phyloP scores from a whole-genome alignment of 345 rosid species.

The Arabis hirsuta region DNA sequence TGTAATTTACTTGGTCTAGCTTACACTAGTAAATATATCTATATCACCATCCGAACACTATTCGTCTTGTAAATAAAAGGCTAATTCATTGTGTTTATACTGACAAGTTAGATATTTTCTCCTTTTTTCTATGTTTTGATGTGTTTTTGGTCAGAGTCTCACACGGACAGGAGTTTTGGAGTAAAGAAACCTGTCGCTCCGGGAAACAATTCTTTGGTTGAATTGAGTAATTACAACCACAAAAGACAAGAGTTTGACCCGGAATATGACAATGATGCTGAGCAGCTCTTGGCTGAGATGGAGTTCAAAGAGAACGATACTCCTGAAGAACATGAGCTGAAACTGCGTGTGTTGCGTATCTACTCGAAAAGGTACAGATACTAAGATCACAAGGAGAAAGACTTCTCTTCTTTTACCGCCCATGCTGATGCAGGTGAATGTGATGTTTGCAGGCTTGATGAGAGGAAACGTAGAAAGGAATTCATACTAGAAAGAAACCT shows the following conservation, averaged over 20 bases:
- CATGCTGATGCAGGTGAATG: conserved; percentile 19
- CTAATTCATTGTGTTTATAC: conserved; percentile 12
- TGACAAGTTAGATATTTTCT: conserved; percentile 5
- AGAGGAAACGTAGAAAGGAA: conserved; percentile 92
- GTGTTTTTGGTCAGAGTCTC: conserved; percentile 63
- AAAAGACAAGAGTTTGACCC: conserved; percentile 92
- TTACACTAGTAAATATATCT: conserved; percentile 14
- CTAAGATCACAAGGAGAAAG: conserved; percentile 18
- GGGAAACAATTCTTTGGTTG: conserved; percentile 71
- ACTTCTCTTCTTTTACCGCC: conserved; percentile 11
- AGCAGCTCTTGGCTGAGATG: conserved; percentile 96
- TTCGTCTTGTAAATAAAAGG: conserved; percentile 5
- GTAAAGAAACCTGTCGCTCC: conserved; percentile 69
- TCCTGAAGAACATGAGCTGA: conserved; percentile 84
- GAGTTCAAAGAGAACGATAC: conserved; percentile 90
- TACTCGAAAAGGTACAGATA: conserved; percentile 74
- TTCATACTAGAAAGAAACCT: conserved; percentile 86
- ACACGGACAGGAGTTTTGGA: conserved; percentile 58
- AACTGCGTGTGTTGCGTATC: conserved; percentile 78
- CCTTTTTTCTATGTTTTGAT: conserved; percentile 25
- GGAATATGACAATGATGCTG: conserved; percentile 96
- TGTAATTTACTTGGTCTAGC: conserved; percentile 10
- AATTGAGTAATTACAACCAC: conserved; percentile 74
- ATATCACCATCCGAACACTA: not conserved
- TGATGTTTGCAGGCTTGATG: conserved; percentile 74